phyloP scores from a whole-genome alignment of 1,284 basidiomycete genomes.

The Cryptococcus hybrid region DNA sequence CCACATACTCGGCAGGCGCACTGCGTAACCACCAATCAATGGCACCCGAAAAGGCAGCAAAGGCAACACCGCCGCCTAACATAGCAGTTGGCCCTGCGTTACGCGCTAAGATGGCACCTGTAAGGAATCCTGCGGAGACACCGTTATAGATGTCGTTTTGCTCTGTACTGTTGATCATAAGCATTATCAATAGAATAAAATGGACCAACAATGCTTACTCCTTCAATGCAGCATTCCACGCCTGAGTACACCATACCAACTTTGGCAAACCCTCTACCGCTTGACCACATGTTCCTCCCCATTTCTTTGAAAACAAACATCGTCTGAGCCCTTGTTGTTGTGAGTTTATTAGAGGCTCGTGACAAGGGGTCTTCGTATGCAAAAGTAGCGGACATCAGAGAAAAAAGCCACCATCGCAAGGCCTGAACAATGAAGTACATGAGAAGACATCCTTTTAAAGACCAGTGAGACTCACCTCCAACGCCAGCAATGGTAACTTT shows the following conservation, averaged over 20 bases:
- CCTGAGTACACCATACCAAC: conserved; percentile 92
- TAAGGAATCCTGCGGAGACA: conserved; percentile 53
- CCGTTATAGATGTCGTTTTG: conserved; percentile 90
- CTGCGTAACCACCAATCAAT: conserved; percentile 84
- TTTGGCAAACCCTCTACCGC: conserved; percentile 90
- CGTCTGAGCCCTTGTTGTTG: conserved; percentile 57
- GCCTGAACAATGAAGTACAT: conserved; percentile 54
- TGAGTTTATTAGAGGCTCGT: conserved; percentile 56
- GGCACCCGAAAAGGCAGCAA: conserved; percentile 84
- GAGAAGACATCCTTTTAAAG: neutral
- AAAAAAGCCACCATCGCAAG: conserved; percentile 92
- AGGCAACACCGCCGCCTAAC: conserved; percentile 77
- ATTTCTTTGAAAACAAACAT: conserved; percentile 89
- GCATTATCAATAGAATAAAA: neutral
- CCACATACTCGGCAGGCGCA: conserved; percentile 75
- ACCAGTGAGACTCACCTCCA: conserved; percentile 60
- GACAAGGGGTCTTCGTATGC: conserved; percentile 91
- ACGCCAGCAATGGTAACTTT: conserved; percentile 78
- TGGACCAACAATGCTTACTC: conserved; percentile 61
- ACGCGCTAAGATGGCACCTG: conserved; percentile 76
- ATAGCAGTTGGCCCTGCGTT: conserved; percentile 80
- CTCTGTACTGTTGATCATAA: conserved; percentile 68
- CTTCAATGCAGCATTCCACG: conserved; percentile 93
- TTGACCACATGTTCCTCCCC: conserved; percentile 87
- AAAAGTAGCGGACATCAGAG: conserved; percentile 94